Base-by-base conservation (phyloP, 2,329 filamentous ascomycete genomes). In the Xylariaceae sp. region DNA sequence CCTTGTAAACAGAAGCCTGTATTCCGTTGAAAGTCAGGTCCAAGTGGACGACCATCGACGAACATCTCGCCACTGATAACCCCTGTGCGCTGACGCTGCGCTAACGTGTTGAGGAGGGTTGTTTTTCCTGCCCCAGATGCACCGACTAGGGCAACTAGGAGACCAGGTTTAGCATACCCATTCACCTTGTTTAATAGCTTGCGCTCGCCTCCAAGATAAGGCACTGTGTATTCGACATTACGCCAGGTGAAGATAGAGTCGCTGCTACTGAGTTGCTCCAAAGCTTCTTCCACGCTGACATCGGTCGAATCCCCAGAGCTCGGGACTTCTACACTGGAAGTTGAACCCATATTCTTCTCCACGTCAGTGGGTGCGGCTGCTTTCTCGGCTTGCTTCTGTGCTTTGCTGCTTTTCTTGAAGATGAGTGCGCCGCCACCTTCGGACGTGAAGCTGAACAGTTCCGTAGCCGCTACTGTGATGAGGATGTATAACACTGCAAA, bases 61-160 rank as follows among this genome's bases (percentile, higher is more conserved):
- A 89, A 78, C 81, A 91, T 88, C 44, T 88, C 82, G 11, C 89
- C 89, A n/a, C 75, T 74, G 2, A 89, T 79, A 9, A 88, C 79
- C 54, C 88, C 87, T 52, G 78, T 80, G 14, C 78, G 86, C 70
- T 92, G 87, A 2, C 91, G 84, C 67, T 93, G 89, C 0, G 90
- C 87, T 0, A 85, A 71, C 0, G 89, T 91, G 72, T 95, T 92
- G 16, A 96, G 79, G 0, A 96, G 77, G 0, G 91, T 95, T 0
- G 90, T 93, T 75, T 96, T 96, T 11, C 91, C 92, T 7, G 92
- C 91, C 39, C 90, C 90, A 3, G 86, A 91, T 1, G 89, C 89
- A 51, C 92, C 92, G 80, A 95, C 91, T 1, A 96, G 77, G 0
- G 91, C 91, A 39, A 91, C 86, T 83, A 96, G 87, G 16, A 89